Percentiles rank a stretch among this genome's conserved stretches.
Conservation (phyloP, 2,329 filamentous ascomycete genomes). For the Fusarium sp. region DNA sequence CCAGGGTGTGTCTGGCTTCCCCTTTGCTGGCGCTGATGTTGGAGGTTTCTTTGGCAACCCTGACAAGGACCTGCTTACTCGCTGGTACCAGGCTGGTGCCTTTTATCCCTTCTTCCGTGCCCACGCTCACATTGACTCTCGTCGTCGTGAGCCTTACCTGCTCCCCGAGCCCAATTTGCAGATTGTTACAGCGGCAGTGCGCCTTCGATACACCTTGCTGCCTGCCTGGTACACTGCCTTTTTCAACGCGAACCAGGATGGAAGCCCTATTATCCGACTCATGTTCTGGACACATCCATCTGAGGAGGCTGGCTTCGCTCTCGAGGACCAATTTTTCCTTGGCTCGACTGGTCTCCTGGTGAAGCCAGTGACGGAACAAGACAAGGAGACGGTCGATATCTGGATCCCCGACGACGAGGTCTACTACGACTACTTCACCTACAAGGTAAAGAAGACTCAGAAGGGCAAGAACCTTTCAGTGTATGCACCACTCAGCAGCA, state of each 20-base stretch:
- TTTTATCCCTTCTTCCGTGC: slow-evolving; percentile 99
- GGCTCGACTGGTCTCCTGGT: slow-evolving; percentile 90
- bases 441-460: slow-evolving; percentile 76
- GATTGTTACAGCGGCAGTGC: slow-evolving; percentile 89
- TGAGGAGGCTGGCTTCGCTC: slow-evolving; percentile 86
- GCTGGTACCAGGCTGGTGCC: slow-evolving; percentile 96
- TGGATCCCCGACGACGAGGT: slow-evolving; percentile 90
- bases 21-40: slow-evolving; percentile 94
- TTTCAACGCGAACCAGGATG: slow-evolving; percentile 85
- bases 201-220: slow-evolving; percentile 88
- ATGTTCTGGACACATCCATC: slow-evolving; percentile 93
- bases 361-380: slow-evolving; percentile 88
- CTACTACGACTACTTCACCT: slow-evolving; percentile 97
- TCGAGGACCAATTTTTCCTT: slow-evolving; percentile 95
- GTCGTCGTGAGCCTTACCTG: slow-evolving; percentile 93
- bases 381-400: slow-evolving; percentile 77
- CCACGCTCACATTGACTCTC: slow-evolving; percentile 96
- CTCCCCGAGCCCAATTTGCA: slow-evolving; percentile 84
- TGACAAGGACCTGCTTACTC: slow-evolving; percentile 87
- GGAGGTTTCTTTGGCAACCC: slow-evolving; percentile 99
- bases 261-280: slow-evolving; percentile 88
- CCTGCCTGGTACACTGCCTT: slow-evolving; percentile 98
- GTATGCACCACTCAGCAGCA: slow-evolving; percentile 83
- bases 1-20: slow-evolving; percentile 92
- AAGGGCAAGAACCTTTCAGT: slow-evolving; percentile 78